Conservation (phyloP, 169 alveolate species). For the Plasmodium gonderi region DNA sequence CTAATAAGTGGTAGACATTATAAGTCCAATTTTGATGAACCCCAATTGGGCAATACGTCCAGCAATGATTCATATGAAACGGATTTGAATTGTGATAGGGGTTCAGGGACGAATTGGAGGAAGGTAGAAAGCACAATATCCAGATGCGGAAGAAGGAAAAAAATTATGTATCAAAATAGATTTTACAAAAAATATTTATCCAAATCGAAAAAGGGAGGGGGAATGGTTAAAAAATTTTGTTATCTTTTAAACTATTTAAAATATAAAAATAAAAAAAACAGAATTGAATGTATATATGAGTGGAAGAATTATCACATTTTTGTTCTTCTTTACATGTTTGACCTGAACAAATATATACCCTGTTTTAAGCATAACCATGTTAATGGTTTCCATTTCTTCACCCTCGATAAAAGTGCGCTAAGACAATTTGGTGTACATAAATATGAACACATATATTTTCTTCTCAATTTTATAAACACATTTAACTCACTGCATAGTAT, state of each 20-base stretch:
- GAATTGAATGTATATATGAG: slow-evolving; percentile 42
- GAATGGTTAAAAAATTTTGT: background rate
- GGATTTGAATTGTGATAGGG: background rate
- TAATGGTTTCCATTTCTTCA: slow-evolving; percentile 62
- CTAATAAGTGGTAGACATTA: background rate
- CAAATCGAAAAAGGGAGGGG: background rate
- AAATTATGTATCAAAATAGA: background rate
- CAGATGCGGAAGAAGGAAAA: background rate
- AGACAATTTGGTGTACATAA: slow-evolving; percentile 29
- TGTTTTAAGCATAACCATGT: slow-evolving; percentile 12
- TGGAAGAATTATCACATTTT: slow-evolving; percentile 39
- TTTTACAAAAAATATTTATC: no score
- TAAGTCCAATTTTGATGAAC: background rate
- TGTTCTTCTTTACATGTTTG: slow-evolving; percentile 11
- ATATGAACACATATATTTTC: slow-evolving; percentile 31
- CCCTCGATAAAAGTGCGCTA: background rate
- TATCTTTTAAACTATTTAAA: slow-evolving; percentile 17
- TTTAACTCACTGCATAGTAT: slow-evolving; percentile 43
- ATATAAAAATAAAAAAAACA: slow-evolving; percentile 33
- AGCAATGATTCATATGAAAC: background rate
- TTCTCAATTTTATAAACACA: slow-evolving; percentile 33
- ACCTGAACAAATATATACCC: slow-evolving; percentile 24
- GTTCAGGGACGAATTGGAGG: background rate
- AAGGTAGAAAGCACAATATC: no score
- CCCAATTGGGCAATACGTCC: background rate